Conservation (phyloP, 345 rosid species). For the rapeseed (Brassica napus) region Da-Ae NC_063440.1:754501-755000, state of each 20-base stretch:
- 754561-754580: slow-evolving; percentile 25
- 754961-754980: slow-evolving; percentile 44
- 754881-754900: slow-evolving; percentile 64
- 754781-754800: slow-evolving; percentile 24
- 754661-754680: slow-evolving; percentile 40
- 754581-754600: slow-evolving; percentile 18
- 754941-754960: slow-evolving; percentile 42
- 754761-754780: slow-evolving; percentile 43
- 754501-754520: slow-evolving; percentile 35
- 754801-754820: slow-evolving; percentile 42
- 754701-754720: slow-evolving; percentile 40
- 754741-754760: slow-evolving; percentile 34
- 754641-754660: slow-evolving; percentile 38
- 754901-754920: slow-evolving; percentile 49
- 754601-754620: slow-evolving; percentile 56
- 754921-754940: slow-evolving; percentile 33
- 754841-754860: slow-evolving; percentile 40
- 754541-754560: slow-evolving; percentile 33
- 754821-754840: slow-evolving; percentile 40
- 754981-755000: slow-evolving; percentile 52
- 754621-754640: slow-evolving; percentile 59
- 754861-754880: slow-evolving; percentile 43
- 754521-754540: slow-evolving; percentile 35
- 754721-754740: slow-evolving; percentile 41
- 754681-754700: slow-evolving; percentile 46